Base-by-base conservation (phyloP, 1,284 basidiomycete genomes). In the Phylloporus sp. region DNA sequence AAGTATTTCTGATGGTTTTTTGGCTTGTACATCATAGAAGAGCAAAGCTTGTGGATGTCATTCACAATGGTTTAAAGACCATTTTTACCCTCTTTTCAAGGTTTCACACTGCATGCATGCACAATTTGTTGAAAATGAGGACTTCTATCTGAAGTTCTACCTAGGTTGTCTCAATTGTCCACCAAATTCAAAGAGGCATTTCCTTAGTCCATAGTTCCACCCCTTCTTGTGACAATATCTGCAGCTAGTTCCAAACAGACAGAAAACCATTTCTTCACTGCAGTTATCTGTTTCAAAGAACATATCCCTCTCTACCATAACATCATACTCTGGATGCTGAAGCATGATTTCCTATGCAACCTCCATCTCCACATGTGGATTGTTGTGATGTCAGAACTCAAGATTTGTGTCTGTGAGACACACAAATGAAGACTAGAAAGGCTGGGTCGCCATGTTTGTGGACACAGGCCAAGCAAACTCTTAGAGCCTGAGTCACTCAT, bases 261-360 rank as follows among this genome's bases (percentile, higher is more conserved):
- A 18, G 84, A 86, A 46, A 89, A 82, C 75, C 91, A 84, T 72
- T 92, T 93, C 73, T 96, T 92, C 76, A 88, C 87, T n/a, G 85
- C 87, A 8, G 86, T 93, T 37, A 89, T 93, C 22, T 81, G 85
- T 57, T 80, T 82, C 29, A 88, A 90, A 68, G 89, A 92, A 34
- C 79, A 85, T 24, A 85, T 95, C 34, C 82, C 86, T 20, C 77
- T 89, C 49, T 97, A 93, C 73, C 85, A 92, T 61, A 88, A 93
- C 47, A 91, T 96, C 42, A 86, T 98, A n/a, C 79, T 92, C 51
- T 99, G 96, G 96, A 87, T 98, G 80, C 83, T 99, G 44, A 91
- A 93, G 67, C 87, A 90, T 56, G 93, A 94, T 69, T 84, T 98
- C 63, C 81, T 98, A 28, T 85, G 93, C 61, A 93, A 94, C 39